Conservation (phyloP, 1,284 basidiomycete species). For the Pseudozyma pruni region DNA sequence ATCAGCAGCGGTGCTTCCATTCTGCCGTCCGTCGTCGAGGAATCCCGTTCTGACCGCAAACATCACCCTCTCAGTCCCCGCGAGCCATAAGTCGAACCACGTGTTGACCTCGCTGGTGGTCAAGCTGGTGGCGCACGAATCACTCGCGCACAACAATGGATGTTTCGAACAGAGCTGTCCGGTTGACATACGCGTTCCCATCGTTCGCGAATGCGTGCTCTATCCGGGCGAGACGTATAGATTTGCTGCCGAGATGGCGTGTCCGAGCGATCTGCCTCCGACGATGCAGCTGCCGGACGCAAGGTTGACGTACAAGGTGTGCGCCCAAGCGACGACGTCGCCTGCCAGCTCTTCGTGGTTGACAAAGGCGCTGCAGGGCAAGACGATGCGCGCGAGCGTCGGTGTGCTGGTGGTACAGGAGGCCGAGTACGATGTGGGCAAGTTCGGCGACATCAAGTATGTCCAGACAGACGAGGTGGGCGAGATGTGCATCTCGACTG, state of each 20-base stretch:
- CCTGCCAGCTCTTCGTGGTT: slow-evolving; percentile 1
- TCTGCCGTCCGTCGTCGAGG: not conserved
- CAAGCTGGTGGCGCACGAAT: slow-evolving; percentile 12
- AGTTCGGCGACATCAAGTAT: slow-evolving; percentile 6
- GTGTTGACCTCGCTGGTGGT: slow-evolving; percentile 6
- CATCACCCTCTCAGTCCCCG: slow-evolving; percentile 1
- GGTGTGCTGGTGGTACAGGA: slow-evolving; percentile 7
- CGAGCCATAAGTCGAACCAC: not conserved
- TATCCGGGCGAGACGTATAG: not conserved
- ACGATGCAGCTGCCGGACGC: slow-evolving; percentile 19
- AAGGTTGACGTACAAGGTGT: slow-evolving; percentile 11
- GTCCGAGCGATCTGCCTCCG: slow-evolving; percentile 5
- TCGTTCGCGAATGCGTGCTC: not conserved
- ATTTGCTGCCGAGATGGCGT: slow-evolving; percentile 8
- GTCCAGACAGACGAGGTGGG: slow-evolving; percentile 7
- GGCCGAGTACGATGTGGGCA: not conserved
- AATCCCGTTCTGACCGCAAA: not conserved
- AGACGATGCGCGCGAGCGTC: not conserved
- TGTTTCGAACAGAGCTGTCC: slow-evolving; percentile 17
- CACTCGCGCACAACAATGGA: slow-evolving; percentile 16
- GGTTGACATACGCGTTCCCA: slow-evolving; percentile 2
- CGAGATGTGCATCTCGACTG: slow-evolving; percentile 5
- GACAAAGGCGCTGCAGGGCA: not conserved
- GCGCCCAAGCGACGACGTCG: slow-evolving; percentile 6
- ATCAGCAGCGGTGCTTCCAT: not conserved